These are phyloP conservation scores for Penicillium daleae DNA, from an alignment of 495 filamentous ascomycete species.

Conservation along the genomic window DNA sequence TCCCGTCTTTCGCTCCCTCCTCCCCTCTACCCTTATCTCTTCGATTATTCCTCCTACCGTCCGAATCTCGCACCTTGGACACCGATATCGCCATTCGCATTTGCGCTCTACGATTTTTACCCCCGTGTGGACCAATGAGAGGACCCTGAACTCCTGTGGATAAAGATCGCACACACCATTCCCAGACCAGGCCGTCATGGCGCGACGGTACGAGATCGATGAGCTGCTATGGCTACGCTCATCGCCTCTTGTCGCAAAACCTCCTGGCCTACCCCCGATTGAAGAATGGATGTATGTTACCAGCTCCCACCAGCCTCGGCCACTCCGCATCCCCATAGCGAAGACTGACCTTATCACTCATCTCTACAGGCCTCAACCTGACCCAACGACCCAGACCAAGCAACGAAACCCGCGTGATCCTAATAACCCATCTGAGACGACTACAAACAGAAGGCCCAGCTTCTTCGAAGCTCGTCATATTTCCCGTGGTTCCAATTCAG, in stretches of 20 bases:
- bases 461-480: constrained; percentile 64
- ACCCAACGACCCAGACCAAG: constrained; percentile 53
- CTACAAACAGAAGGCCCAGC: constrained; percentile 58
- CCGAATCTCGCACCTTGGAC: neutral
- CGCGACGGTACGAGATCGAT: constrained; percentile 74
- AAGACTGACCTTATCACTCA: constrained; percentile 30
- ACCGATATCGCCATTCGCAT: neutral
- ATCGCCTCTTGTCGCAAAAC: constrained; percentile 86
- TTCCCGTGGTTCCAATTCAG: constrained; percentile 64
- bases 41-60: constrained; percentile 1
- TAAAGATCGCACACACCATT: constrained; percentile 32
- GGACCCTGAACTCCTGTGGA: constrained; percentile 31
- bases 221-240: constrained; percentile 76
- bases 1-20: constrained; percentile 6
- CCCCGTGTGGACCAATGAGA: constrained; percentile 39
- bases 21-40: constrained; percentile 8
- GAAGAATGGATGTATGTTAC: constrained; percentile 87
- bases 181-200: constrained; percentile 46
- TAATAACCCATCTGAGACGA: constrained; percentile 43
- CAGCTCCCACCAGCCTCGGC: constrained; percentile 1
- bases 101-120: neutral
- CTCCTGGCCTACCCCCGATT: constrained; percentile 76
- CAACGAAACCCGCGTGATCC: constrained; percentile 47
- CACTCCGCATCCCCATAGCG: constrained; percentile 23
- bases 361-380: constrained; percentile 47